phyloP scores from a whole-genome alignment of 140 eudicot species.

The Ambrosia hybrid region DNA sequence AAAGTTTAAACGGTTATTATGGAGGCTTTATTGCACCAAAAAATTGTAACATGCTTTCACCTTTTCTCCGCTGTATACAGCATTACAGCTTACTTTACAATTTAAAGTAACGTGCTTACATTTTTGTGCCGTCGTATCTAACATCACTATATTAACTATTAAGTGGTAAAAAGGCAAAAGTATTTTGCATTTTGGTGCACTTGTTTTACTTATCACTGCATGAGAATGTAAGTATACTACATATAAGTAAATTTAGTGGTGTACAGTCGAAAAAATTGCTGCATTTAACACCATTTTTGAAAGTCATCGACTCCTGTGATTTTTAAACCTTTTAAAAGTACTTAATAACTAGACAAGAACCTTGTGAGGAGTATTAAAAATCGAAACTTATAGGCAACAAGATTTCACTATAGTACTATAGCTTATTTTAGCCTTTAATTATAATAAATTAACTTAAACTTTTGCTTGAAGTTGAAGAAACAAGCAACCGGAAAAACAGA shows the following conservation, averaged over 20 bases:
- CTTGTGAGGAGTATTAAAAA: conserved; percentile 14
- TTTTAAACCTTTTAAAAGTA: background rate
- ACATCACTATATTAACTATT: background rate
- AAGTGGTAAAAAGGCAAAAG: background rate
- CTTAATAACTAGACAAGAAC: background rate
- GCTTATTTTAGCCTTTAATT: background rate
- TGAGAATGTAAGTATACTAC: background rate
- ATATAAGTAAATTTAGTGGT: too few relatives aligned
- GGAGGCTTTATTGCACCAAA: too few relatives aligned
- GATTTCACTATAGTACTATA: background rate
- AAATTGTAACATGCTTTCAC: too few relatives aligned
- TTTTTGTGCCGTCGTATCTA: background rate
- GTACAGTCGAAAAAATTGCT: background rate
- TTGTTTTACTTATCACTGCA: background rate
- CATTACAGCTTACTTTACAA: too few relatives aligned
- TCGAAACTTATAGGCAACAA: background rate
- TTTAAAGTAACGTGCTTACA: too few relatives aligned
- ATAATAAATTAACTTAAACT: background rate
- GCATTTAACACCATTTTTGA: background rate
- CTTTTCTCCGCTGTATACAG: too few relatives aligned
- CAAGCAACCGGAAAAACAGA: conserved; percentile 39
- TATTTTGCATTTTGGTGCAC: background rate
- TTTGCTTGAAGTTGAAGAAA: conserved; percentile 35
- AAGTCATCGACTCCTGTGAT: background rate
- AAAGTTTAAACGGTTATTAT: too few relatives aligned